Base-by-base conservation (phyloP, 176 grass and related monocot species). In the Ampelocalamus luodianensis region DNA sequence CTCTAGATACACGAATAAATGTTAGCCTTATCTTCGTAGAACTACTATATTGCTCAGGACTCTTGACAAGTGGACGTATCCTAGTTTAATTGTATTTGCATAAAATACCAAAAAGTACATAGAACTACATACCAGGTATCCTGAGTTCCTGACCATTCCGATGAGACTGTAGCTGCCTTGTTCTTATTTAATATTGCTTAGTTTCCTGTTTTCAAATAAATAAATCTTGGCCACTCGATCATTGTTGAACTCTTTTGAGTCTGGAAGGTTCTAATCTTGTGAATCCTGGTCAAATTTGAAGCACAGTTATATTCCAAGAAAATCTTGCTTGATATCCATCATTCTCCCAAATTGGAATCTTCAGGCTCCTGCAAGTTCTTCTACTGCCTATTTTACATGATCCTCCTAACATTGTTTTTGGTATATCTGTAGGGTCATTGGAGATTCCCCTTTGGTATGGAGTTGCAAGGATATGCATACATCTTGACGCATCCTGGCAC, bases 391-490 rank as follows among this genome's bases (percentile, higher is more conserved):
- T 11, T 20, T 48, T 58, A 51, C 34, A 23, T 77, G 42, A 49
- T 45, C 62, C 63, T 40, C 10, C 56, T 91, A 59, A 89, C 4
- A 22, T 51, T 65, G 34, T 64, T 89, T 80, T 39, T 66, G 10
- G 55, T 79, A 71, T 86, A 32, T 84, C 65, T 88, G 77, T 76
- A 98, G 96, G 96, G 96, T 56, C 93, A 99, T 87, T 99, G 96
- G 96, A 95, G 96, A 80, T 99, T 99, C 76, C 96, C 96, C 17
- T 65, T 72, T 78, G 93, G 93, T 82, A 99, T 91, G 86, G 96
- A 99, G 81, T 72, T 99, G 96, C 93, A 96, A 95, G 96, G 96
- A 82, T 99, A 99, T 87, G 93, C 88, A 24, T 99, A 99, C 79
- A 99, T 96, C 77, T 85, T 99, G 58, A 99, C 96, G 14, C 96